Base-by-base conservation (phyloP, 2,329 filamentous ascomycete genomes). In the Colletotrichum euphorbiae region DNA sequence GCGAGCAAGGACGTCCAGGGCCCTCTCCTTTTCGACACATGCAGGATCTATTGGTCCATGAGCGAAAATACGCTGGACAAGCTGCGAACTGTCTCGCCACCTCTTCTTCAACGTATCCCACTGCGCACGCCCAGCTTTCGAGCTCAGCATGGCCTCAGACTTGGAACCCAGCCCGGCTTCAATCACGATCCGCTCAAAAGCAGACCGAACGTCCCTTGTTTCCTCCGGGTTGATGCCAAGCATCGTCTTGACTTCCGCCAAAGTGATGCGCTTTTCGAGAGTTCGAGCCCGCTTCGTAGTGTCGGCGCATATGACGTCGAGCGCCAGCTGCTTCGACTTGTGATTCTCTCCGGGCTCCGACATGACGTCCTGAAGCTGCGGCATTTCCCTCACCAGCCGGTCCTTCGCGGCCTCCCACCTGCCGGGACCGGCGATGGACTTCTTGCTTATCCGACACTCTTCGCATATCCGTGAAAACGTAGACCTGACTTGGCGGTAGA, bases 221-320 rank as follows among this genome's bases (percentile, higher is more conserved):
- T 83, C 73, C 42, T 78, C 75, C 0, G 83, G 83, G 64, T 85
- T 82, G 43, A 84, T 69, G 0, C 80, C 80, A 12, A 85, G 74
- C 1, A 79, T 72, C 15, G 91, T 92, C 76, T 93, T 94, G 4
- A 91, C 92, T 67, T 94, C 90, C 1, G 88, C 85, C 50, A 95
- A 86, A 1, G 89, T 90, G 85, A 95, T 89, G n/a, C 87, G 83
- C 38, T 83, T 85, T 55, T 89, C 87, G 65, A 88, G 12, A 82
- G 88, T 73, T 17, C 93, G 88, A 83, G 94, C 90, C 19, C 91
- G 84, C 79, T 96, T 96, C 1, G 92, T 94, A 33, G 95, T 91
- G 78, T 95, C 92, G 31, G 88, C 91, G 74, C 91, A 94, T 24
- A 97, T 90, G 51, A 93, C 87, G 75, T 97, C 93, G 5, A 97